Evolutionary conservation across 192 early-diverging fungal genomes (phyloP), one percentile per base, ranked within the genome.

Genomic region (Phycomyces blakesleeanus): DNA sequence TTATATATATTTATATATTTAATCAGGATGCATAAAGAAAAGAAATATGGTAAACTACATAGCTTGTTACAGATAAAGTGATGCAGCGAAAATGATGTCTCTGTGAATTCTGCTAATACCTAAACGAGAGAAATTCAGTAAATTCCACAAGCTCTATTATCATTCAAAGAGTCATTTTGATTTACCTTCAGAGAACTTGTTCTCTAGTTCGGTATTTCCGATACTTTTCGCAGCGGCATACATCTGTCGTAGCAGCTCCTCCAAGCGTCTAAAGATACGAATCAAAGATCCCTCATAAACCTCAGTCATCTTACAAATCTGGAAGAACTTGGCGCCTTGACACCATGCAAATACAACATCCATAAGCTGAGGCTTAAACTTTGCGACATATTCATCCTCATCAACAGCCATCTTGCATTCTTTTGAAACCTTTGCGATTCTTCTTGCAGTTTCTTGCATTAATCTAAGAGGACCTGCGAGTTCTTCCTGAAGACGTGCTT

Each of bases 51-150:
- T 7, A 34, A 34, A 7, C 29, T 34, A 34, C 29, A 14, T 47
- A 11, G 44, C 44, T 47, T 47, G 44, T 83, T 87, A 95, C 29
- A 94, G 76, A 61, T 96, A 99, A 65, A 99, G 83, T 49, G 92
- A 94, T 16, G 87, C 87, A 16, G 97, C 94, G 82, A 97, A 99
- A 29, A 99, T 90, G 79, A 99, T 97, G 63, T 97, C 95, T 65
- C 95, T 83, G 78, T 95, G 93, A 75, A 99, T 93, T 77, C 89
- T 91, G 63, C 81, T 83, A 64, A 93, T 93, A 51, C 74, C 82
- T 82, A 60, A 18, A 34, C n/a, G 18, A 40, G 34, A 73, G 12
- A 24, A 59, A 55, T 60, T 22, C 51, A 18, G 21, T 39, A 42
- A 26, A 51, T 21, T 51, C 16, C 6, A 22, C 38, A 38, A 20